Evolutionary conservation across 1,284 basidiomycete genomes (phyloP), one percentile per base, ranked within the genome.

Genomic region (Cutaneotrichosporon sp.): DNA sequence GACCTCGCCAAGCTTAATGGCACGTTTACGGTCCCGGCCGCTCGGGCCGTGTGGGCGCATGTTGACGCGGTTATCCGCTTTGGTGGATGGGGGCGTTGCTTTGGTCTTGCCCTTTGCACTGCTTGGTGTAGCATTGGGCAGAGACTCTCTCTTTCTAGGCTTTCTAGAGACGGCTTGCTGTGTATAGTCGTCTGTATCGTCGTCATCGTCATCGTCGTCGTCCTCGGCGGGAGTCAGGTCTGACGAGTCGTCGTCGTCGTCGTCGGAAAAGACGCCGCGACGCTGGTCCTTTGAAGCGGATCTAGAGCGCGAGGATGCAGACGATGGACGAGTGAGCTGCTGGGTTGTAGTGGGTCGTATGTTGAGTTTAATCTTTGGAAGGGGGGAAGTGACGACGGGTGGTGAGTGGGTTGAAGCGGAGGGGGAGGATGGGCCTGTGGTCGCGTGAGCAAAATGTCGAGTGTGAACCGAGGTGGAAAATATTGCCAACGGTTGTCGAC

Each of bases 1-100:
- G 33, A 61, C 54, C 36, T 70, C 67, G 47, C 64, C 69, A 22
- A 69, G 47, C 55, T 69, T 71, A 46, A 67, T 49, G 10, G 50
- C 54, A 40, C 64, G 63, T 54, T 69, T 71, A 56, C 66, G 63
- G 18, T 70, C 68, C 9, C 70, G 52, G 4, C 68, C 68, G 22
- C 42, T 54, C 4, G 65, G 68, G 2, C 68, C 69, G 4, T 35
- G 46, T 41, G 59, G 63, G 47, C 50, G 56, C n/a, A 46, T 23
- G 10, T 48, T 22, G 10, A 50, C 43, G 10, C 23, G 37, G 3
- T 36, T 8, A n/a, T n/a, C 36, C 41, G 39, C 46, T 30, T 50
- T 49, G 23, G 35, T 36, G 15, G 46, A 41, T 44, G 56, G 5
- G 39, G 43, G 42, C 15, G 52, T 54, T 48, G 33, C 42, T 51